These are phyloP conservation scores for Terana coerulea DNA, from an alignment of 768 basidiomycete species.

Conservation along the genomic window DNA sequence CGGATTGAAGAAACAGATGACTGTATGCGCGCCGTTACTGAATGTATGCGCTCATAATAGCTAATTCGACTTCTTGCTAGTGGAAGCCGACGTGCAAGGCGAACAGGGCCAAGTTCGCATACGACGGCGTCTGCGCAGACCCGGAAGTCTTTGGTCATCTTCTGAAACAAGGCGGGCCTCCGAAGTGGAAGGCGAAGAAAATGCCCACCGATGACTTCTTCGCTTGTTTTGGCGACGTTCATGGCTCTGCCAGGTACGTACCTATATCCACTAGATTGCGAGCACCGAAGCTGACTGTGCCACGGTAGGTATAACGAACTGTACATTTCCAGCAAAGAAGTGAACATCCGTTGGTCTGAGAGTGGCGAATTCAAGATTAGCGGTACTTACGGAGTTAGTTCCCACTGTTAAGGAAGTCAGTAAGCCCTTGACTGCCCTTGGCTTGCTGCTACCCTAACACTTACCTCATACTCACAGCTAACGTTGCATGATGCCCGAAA, in stretches of 20 bases:
- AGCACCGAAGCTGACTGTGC: not conserved
- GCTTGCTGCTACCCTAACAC: too few relatives aligned
- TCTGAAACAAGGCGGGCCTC: conserved; percentile 39
- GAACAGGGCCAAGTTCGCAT: conserved; percentile 43
- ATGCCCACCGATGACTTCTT: conserved; percentile 21
- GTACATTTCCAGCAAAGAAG: conserved; percentile 35
- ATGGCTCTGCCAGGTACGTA: conserved; percentile 34
- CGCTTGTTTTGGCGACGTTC: conserved; percentile 22
- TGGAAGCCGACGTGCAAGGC: conserved; percentile 50
- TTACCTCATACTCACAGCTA: too few relatives aligned
- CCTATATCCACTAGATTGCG: not conserved
- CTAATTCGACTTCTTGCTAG: conserved; percentile 23
- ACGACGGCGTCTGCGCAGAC: conserved; percentile 49
- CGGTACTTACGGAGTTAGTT: conserved; percentile 38
- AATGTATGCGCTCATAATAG: not conserved
- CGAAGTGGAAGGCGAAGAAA: conserved; percentile 49
- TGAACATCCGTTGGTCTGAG: conserved; percentile 44
- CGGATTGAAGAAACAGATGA: conserved; percentile 52
- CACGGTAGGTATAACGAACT: conserved; percentile 39
- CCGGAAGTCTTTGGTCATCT: conserved; percentile 44
- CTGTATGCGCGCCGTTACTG: conserved; percentile 22
- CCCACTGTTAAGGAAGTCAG: not conserved
- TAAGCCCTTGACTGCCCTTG: not conserved
- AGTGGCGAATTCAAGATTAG: conserved; percentile 57
- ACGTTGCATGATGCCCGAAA: too few relatives aligned